These are phyloP conservation scores for Elsinoe batatas DNA, from an alignment of 2,329 filamentous ascomycete species.

Conservation along the genomic window DNA sequence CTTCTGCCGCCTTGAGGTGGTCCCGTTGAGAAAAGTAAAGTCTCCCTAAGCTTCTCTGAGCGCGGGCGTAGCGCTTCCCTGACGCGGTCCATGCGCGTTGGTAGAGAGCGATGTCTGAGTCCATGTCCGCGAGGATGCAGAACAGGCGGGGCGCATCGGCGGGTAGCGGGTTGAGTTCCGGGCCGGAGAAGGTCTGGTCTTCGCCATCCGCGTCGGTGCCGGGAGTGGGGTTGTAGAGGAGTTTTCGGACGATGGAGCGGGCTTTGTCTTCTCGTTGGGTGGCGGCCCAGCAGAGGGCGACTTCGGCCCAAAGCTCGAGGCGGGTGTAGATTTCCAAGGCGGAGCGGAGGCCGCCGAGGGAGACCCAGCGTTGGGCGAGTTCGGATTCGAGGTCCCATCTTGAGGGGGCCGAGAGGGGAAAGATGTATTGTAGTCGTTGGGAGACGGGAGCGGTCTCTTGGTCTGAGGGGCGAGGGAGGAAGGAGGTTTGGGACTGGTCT, in stretches of 20 bases:
- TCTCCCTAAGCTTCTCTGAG: slow-evolving; percentile 78
- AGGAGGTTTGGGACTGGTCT: slow-evolving; percentile 53
- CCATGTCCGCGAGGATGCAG: slow-evolving; percentile 88
- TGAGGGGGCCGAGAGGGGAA: slow-evolving; percentile 72
- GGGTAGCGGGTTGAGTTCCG: slow-evolving; percentile 60
- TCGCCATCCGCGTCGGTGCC: slow-evolving; percentile 29
- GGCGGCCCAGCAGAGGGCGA: slow-evolving; percentile 75
- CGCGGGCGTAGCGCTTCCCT: slow-evolving; percentile 67
- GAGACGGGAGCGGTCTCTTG: slow-evolving; percentile 68
- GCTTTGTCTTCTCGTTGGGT: slow-evolving; percentile 79
- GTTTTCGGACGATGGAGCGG: slow-evolving; percentile 61
- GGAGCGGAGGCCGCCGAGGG: slow-evolving; percentile 74
- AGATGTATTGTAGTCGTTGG: slow-evolving; percentile 72
- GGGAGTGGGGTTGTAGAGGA: slow-evolving; percentile 61
- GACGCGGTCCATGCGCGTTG: slow-evolving; percentile 83
- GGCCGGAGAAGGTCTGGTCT: slow-evolving; percentile 51
- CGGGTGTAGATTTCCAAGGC: slow-evolving; percentile 94
- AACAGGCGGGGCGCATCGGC: slow-evolving; percentile 78
- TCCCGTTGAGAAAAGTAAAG: slow-evolving; percentile 60
- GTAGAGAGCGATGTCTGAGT: slow-evolving; percentile 64
- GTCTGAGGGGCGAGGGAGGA: slow-evolving; percentile 66
- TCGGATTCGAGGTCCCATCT: slow-evolving; percentile 93
- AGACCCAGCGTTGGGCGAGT: slow-evolving; percentile 84
- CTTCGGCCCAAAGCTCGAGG: slow-evolving; percentile 87
- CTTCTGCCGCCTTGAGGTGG: slow-evolving; percentile 58